A percentile compares a stretch with the other conserved stretches of the same genome.
phyloP scores from a whole-genome alignment of 345 rosid genomes.

The Populus nigra region DNA sequence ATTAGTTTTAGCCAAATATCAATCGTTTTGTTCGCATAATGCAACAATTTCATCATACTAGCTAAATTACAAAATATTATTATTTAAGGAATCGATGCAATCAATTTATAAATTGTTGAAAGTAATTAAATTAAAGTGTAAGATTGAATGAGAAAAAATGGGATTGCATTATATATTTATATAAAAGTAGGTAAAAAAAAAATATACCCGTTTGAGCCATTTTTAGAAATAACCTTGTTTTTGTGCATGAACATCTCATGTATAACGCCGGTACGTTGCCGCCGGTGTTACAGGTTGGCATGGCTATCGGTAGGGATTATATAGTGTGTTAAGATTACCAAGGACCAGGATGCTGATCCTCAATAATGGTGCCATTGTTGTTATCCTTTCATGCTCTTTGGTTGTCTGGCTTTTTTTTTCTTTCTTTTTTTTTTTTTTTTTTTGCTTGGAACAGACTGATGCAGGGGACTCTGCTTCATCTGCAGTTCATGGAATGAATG shows the following conservation, averaged over 20 bases:
- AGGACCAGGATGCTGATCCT: slow-evolving; percentile 32
- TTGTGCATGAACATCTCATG: not conserved
- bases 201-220: too few relatives aligned
- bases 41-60: too few relatives aligned
- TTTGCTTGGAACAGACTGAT: slow-evolving; percentile 19
- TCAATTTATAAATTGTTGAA: too few relatives aligned
- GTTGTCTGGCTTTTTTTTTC: not conserved
- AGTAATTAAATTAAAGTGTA: too few relatives aligned
- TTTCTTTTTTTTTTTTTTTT: slow-evolving; percentile 1
- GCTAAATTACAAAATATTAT: too few relatives aligned
- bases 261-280: not conserved
- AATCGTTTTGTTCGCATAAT: too few relatives aligned
- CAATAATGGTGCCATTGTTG: slow-evolving; percentile 18
- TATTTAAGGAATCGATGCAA: too few relatives aligned
- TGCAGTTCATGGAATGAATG: slow-evolving; percentile 9
- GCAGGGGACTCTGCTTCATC: slow-evolving; percentile 23
- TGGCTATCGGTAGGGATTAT: slow-evolving; percentile 31
- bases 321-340: slow-evolving; percentile 19
- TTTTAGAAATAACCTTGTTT: not conserved
- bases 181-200: too few relatives aligned
- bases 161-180: too few relatives aligned
- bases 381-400: not conserved
- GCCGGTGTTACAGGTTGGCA: slow-evolving; percentile 18
- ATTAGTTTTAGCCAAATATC: too few relatives aligned
- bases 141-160: too few relatives aligned